Base-by-base conservation (phyloP, 2,329 filamentous ascomycete genomes). In the Hirsutella rhossiliensis region DNA sequence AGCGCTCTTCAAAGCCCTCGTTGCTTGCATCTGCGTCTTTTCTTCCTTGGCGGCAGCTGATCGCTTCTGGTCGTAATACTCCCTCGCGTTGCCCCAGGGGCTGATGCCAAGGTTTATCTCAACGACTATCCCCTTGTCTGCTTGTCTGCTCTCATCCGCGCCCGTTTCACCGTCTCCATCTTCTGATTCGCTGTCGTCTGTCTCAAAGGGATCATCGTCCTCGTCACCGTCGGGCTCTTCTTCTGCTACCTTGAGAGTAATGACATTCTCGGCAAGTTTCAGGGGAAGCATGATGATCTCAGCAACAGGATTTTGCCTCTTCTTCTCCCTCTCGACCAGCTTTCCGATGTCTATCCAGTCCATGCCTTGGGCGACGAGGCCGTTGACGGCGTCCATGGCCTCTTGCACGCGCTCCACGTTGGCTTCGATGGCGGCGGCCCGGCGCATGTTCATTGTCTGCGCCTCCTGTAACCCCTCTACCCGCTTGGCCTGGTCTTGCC, bases 281-380 rank as follows among this genome's bases (percentile, higher is more conserved):
- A 98, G 65, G 0, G 92, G 90, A 17, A 94, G 66, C 58, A 84
- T 85, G 56, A 98, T 94, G 38, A 88, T 80, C 46, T 83, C 75
- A 1, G 92, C 92, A 8, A 98, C 88, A 0, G 86, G 78, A 51
- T 98, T 98, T 27, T 78, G 73, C 41, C 81, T 73, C 48, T 72
- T 78, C 60, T 94, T 85, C 59, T 97, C 90, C 51, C 87, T 77
- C 59, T 95, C 87, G 43, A 98, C 85, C 48, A 98, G 67, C 46
- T 83, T 84, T 11, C 78, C 87, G 54, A 97, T 89, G 51, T 96
- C 85, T 11, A 87, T 80, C 92, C 92, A 98, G 55, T 98, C 92
- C 88, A 97, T 97, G 11, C 90, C 90, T 56, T 95, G 87, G 5
- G 78, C 78, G 47, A 98, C 78, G n/a, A 97, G 68, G 1, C 87